A percentile compares a stretch with the other conserved stretches of the same genome.
Conservation (phyloP, 2,329 filamentous ascomycete species). For the Domatiomyces globalis region DNA sequence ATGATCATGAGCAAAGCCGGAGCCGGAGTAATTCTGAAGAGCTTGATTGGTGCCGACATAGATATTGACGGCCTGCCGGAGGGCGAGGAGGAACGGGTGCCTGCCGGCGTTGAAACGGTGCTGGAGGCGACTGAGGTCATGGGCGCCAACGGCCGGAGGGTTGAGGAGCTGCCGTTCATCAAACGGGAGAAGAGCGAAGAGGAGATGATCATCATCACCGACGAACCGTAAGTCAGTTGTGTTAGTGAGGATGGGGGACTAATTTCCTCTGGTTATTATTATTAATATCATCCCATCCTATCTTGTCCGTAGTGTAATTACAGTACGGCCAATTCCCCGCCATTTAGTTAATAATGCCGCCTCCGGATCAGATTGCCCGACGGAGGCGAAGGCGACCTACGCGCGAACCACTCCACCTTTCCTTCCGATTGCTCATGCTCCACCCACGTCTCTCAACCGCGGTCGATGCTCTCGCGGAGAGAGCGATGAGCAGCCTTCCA, state of each 20-base stretch:
- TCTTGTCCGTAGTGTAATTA: neutral
- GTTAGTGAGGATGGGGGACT: no score
- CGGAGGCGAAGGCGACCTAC: neutral
- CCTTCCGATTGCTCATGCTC: neutral
- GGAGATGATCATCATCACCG: slow-evolving; percentile 16
- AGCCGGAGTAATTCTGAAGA: slow-evolving; percentile 64
- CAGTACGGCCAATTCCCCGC: neutral
- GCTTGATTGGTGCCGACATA: slow-evolving; percentile 59
- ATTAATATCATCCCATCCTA: no score
- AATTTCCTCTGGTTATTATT: no score
- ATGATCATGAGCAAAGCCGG: slow-evolving; percentile 90
- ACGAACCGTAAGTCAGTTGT: no score
- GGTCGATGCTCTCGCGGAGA: neutral
- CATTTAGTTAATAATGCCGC: neutral
- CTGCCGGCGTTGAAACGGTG: slow-evolving; percentile 68
- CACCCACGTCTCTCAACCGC: neutral
- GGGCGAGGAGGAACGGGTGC: slow-evolving; percentile 56
- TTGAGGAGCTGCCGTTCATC: slow-evolving; percentile 18
- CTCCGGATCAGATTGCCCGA: neutral
- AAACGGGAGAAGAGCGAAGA: slow-evolving; percentile 16
- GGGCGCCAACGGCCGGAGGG: slow-evolving; percentile 19
- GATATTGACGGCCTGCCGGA: slow-evolving; percentile 75
- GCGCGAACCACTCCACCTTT: neutral
- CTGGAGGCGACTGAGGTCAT: slow-evolving; percentile 55
- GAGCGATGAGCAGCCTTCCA: neutral